These are phyloP conservation scores for Didymella lethalis DNA, from an alignment of 2,329 filamentous ascomycete species.

Conservation along the genomic window DNA sequence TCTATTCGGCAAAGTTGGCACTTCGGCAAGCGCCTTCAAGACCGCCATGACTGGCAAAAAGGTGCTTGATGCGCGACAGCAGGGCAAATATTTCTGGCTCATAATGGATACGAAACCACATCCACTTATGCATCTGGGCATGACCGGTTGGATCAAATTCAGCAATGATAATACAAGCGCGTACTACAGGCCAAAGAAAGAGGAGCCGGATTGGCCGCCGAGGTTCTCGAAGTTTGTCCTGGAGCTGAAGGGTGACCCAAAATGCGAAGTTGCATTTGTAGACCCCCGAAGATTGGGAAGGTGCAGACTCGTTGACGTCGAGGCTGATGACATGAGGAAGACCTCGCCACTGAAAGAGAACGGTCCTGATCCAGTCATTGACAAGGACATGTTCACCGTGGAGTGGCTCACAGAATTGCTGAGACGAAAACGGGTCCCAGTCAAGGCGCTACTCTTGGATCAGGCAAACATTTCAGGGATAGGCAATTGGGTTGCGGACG, in stretches of 20 bases:
- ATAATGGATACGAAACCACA: conserved; percentile 81
- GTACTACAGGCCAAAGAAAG: conserved; percentile 70
- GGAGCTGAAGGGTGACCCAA: conserved; percentile 67
- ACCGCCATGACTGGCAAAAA: conserved; percentile 77
- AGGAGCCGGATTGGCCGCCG: conserved; percentile 80
- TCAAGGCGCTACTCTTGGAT: conserved; percentile 88
- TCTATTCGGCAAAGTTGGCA: conserved; percentile 91
- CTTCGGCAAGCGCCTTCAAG: conserved; percentile 76
- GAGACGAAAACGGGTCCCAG: conserved; percentile 77
- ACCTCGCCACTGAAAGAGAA: conserved; percentile 85
- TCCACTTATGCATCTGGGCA: conserved; percentile 85
- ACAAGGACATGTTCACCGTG: conserved; percentile 77
- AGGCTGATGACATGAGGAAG: conserved; percentile 76
- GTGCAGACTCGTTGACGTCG: conserved; percentile 82
- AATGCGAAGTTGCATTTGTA: conserved; percentile 77
- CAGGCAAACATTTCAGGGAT: conserved; percentile 90
- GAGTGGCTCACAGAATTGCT: conserved; percentile 78
- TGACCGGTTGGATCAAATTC: conserved; percentile 84
- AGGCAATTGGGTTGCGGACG: conserved; percentile 97
- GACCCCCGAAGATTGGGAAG: conserved; percentile 82
- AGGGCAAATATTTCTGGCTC: conserved; percentile 98
- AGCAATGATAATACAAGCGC: conserved; percentile 78
- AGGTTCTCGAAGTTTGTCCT: conserved; percentile 88
- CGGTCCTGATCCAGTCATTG: conserved; percentile 89
- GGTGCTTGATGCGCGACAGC: conserved; percentile 75